A percentile compares a stretch with the other conserved stretches of the same genome.
These are phyloP conservation scores for Aspergillus sp. DNA, from an alignment of 2,329 filamentous ascomycete species.

Conservation along the genomic window DNA sequence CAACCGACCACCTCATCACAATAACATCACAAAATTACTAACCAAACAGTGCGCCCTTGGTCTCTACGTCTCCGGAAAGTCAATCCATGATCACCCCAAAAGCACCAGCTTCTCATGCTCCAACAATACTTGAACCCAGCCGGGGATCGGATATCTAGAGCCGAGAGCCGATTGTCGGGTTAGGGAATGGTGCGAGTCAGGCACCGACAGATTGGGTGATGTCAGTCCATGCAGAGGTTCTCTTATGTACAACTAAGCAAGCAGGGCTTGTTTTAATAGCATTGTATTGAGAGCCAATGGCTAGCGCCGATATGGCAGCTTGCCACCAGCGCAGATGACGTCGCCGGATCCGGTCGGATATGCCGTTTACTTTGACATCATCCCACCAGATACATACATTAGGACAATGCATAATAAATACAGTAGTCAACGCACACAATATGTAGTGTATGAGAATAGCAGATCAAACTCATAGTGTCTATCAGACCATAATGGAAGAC, in stretches of 20 bases:
- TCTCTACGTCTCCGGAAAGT: conserved; percentile 21
- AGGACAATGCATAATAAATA: not conserved
- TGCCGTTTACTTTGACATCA: not conserved
- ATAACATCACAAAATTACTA: not conserved
- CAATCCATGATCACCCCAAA: conserved; percentile 20
- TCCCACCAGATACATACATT: not conserved
- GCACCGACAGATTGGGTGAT: not conserved
- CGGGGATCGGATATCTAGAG: not conserved
- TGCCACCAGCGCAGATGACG: not conserved
- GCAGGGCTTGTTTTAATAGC: too few relatives aligned
- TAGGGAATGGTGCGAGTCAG: not conserved
- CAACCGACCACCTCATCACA: not conserved
- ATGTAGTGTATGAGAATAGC: not conserved
- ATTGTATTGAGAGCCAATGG: not conserved
- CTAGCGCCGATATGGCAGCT: not conserved
- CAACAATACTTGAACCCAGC: conserved; percentile 12
- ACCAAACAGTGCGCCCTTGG: conserved; percentile 18
- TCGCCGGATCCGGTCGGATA: not conserved
- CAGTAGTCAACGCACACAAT: not conserved
- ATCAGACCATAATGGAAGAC: not conserved
- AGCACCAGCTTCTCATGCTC: conserved; percentile 22
- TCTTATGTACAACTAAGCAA: too few relatives aligned
- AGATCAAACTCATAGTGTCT: not conserved
- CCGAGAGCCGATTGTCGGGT: not conserved
- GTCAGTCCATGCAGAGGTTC: not conserved